Base-by-base conservation (phyloP, 129 eudicot genomes). In the Artemisia tridentata region DNA sequence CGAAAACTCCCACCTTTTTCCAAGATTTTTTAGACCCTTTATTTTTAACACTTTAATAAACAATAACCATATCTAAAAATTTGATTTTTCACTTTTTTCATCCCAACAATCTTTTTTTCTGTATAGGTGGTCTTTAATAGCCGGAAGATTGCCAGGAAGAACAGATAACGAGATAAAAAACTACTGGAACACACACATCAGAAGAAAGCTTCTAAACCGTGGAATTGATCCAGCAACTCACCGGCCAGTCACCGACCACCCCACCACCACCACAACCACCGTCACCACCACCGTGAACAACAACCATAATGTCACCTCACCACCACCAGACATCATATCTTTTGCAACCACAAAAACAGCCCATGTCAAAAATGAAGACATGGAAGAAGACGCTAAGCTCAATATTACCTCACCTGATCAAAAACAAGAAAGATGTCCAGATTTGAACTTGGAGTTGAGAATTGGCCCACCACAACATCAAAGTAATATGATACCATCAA, bases 131-230 rank as follows among this genome's bases (percentile, higher is more conserved):
- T 93, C 98, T 20, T 75, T 93, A n/a, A 93, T 93, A 64, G 98
- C 98, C 51, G 98, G 92, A 68, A 89, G 96, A 82, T 82, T 93
- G 16, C 96, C 96, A 0, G 98, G 98, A 16, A 87, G 98, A 72
- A 93, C 98, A 15, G 98, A 93, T 64, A 93, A 93, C 19, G 98
- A 93, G 86, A 93, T 93, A 65, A 93, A 93, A 78, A 93, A 93
- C 65, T 89, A 93, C 59, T 93, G 98, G 98, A 93, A 93, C 69
- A 93, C 98, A 0, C 98, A 93, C 51, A 93, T 93, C 18, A 84
- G 96, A 80, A 84, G 97, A 19, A 93, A 93, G 78, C 92, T 93
- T 14, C 3, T 93, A 48, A 90, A 86, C 83, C 65, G 97, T 27
- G 98, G 98, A 21, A 85, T 93, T 67, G 98, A 93, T 80, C 98